These are phyloP conservation scores for Mycena latifolia DNA, from an alignment of 768 basidiomycete genomes.

Conservation along the genomic window DNA sequence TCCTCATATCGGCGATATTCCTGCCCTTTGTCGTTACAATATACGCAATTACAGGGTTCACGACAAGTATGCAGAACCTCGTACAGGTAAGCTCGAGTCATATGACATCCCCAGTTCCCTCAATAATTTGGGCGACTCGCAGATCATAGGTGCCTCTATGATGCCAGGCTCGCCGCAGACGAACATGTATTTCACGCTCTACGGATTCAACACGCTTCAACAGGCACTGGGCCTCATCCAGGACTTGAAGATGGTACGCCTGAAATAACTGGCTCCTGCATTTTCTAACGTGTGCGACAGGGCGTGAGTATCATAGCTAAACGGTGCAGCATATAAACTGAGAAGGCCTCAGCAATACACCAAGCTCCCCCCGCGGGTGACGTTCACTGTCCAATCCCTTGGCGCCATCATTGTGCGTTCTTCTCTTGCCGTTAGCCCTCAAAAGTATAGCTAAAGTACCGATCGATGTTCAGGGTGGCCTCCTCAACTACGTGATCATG, in stretches of 20 bases:
- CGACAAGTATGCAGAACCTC: slow-evolving; percentile 60
- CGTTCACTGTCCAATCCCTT: slow-evolving; percentile 61
- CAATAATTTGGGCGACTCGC: slow-evolving; percentile 4
- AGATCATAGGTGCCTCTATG: slow-evolving; percentile 70
- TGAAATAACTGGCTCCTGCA: slow-evolving; percentile 9
- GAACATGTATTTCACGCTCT: slow-evolving; percentile 68
- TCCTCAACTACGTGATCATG: slow-evolving; percentile 53
- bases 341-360: slow-evolving; percentile 46
- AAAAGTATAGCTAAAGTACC: no score
- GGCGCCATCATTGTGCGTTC: slow-evolving; percentile 51
- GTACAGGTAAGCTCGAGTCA: slow-evolving; percentile 56
- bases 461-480: slow-evolving; percentile 42
- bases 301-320: slow-evolving; percentile 21
- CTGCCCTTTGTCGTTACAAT: slow-evolving; percentile 68
- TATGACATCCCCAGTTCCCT: no score
- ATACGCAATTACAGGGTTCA: slow-evolving; percentile 62
- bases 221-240: slow-evolving; percentile 55
- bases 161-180: slow-evolving; percentile 74
- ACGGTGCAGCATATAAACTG: slow-evolving; percentile 42
- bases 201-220: slow-evolving; percentile 48
- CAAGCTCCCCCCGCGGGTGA: slow-evolving; percentile 63
- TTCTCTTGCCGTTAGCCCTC: neutral
- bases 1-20: slow-evolving; percentile 63
- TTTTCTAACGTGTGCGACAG: slow-evolving; percentile 45
- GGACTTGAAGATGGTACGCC: slow-evolving; percentile 60